Evolutionary conservation across 2,329 filamentous ascomycete genomes (phyloP), one percentile per base, ranked within the genome.

Genomic region (Davidsoniella neocaledoniae): DNA sequence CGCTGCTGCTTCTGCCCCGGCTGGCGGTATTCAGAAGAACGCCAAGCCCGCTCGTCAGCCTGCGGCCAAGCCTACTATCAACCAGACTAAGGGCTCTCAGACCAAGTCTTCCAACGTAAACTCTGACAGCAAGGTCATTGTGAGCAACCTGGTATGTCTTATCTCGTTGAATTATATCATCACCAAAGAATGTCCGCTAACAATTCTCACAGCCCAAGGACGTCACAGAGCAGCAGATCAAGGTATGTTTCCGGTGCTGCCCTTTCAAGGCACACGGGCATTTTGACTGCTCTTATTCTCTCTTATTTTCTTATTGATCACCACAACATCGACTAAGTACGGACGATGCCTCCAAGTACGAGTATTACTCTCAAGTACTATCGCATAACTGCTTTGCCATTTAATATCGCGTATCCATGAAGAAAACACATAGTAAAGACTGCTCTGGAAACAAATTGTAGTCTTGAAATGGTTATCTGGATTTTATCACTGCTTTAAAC

Each of bases 201-300:
- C 66, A 25, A 46, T 23, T 7, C 16, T 50, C 33, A 33, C 58
- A 96, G 86, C 91, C 91, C 66, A 81, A 82, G 73, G 91, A 98
- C 79, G 87, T 98, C 68, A 86, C 80, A 70, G 90, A 96, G 77
- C 73, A 72, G 72, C 86, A 93, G 81, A 93, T 98, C 73, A 96
- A 98, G 91, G 91, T 98, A 98, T 93, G 91, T 98, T 87, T 83
- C 87, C 80, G 74, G 77, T 83, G 73, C 81, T 81, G 51, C 43
- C 50, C 33, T 49, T 19, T 49, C 44, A 47, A 44, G 48, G 44
- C 51, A 44, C 51, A 43, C 51, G 44, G 51, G 51, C 48, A 53
- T 53, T 50, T 53, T 53, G 51, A 53, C 51, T 53, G 51, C 51
- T 53, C 51, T 53, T 43, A 49, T 50, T 38, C 10, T 51, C 17